Base-by-base conservation (phyloP, 371 early-diverging fungal species). In the Mortierella sp. region DNA sequence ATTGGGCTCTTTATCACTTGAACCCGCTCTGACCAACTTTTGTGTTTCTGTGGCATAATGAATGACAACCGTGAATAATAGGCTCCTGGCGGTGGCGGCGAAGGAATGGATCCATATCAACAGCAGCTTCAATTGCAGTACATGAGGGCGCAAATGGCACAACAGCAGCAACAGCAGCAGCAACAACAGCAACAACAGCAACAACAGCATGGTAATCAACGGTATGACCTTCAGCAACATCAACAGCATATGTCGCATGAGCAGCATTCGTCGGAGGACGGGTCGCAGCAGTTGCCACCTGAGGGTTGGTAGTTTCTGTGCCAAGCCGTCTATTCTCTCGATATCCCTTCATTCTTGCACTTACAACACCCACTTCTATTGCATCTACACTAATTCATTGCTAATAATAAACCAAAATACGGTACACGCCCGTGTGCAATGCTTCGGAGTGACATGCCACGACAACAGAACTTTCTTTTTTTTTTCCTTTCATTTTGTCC, bases 101-200 rank as follows among this genome's bases (percentile, higher is more conserved):
- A 77, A 35, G 72, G 75, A 24, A 35, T 82, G 58, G 82, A 82
- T 48, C 77, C 86, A 2, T 86, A 86, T 49, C 81, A 83, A 38
- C 80, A 77, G n/a, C 81, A 84, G 58, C 78, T 84, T 48, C 84
- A 84, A 24, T 44, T 81, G 27, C 86, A 82, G 70, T 82, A 86
- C 49, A 82, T 86, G 82, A 43, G 84, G 48, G 80, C 84, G 11
- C 83, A 83, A 18, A 78, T 79, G 78, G 63, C 83, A 29, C 84
- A 83, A 63, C 83, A 80, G 46, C 78, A 75, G 18, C 80, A 49
- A 21, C 84, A 44, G 18, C 77, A 72, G n/a, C 27, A 72, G 21
- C 76, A 75, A 18, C 55, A 48, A 1, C 80, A 80, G 72, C 83
- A 83, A 51, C 81, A 80, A 18, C 81, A 35, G 35, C 35, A 79